Percentiles rank a stretch among this genome's conserved stretches.
These are phyloP conservation scores for Lachnellula hyalina DNA, from an alignment of 2,329 filamentous ascomycete species.

Conservation along the genomic window DNA sequence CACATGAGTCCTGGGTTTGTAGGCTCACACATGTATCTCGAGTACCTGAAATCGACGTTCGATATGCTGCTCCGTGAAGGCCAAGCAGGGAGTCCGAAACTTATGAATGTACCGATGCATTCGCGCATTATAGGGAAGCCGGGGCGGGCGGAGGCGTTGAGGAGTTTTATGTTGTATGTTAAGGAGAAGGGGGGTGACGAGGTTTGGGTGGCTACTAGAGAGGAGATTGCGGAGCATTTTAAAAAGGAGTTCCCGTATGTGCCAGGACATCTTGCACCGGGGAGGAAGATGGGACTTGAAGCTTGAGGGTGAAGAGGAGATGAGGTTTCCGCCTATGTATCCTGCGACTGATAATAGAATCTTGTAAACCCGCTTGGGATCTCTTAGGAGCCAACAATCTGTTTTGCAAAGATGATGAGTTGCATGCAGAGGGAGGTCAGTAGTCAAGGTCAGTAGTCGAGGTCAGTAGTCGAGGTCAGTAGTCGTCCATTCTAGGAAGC, in stretches of 20 bases:
- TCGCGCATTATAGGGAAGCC: conserved; percentile 47
- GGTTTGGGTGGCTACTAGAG: conserved; percentile 48
- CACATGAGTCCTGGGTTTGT: conserved; percentile 21
- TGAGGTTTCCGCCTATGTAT: no score
- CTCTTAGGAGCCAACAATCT: no score
- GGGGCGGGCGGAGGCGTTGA: conserved; percentile 43
- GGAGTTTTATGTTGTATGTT: conserved; percentile 49
- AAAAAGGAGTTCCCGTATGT: conserved; percentile 43
- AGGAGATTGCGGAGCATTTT: conserved; percentile 46
- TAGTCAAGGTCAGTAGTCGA: no score
- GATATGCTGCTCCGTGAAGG: conserved; percentile 44
- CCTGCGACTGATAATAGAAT: no score
- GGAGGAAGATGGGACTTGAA: conserved; percentile 21
- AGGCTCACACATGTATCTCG: conserved; percentile 13
- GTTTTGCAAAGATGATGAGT: no score
- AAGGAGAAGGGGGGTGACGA: conserved; percentile 38
- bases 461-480: no score
- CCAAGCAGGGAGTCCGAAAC: conserved; percentile 39
- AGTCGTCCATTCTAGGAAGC: no score
- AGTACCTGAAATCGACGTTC: conserved; percentile 46
- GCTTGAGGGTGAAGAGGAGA: neutral
- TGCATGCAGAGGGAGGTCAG: no score
- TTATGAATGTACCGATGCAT: conserved; percentile 52
- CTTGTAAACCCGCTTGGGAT: no score
- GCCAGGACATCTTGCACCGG: conserved; percentile 28